Conservation (phyloP, 2,329 filamentous ascomycete genomes). For the Thermothelomyces thermophilus region DNA sequence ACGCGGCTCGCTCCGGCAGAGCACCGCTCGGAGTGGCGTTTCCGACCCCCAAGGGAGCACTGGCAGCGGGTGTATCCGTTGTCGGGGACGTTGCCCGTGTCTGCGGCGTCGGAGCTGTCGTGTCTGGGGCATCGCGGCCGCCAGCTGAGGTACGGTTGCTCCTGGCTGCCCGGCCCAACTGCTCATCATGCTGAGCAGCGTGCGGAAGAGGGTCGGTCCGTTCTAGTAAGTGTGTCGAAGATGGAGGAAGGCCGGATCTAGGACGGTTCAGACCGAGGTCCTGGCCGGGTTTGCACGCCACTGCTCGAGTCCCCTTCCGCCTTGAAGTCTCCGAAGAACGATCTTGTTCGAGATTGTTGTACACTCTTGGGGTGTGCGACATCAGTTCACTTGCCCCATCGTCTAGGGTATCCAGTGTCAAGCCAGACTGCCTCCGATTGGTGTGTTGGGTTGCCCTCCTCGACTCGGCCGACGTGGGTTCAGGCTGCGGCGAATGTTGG, state of each 20-base stretch:
- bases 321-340: neutral
- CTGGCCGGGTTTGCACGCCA: neutral
- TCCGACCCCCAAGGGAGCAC: neutral
- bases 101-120: no score
- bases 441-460: slow-evolving; percentile 11
- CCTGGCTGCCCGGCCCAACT: neutral
- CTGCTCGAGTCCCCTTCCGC: neutral
- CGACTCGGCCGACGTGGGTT: slow-evolving; percentile 7
- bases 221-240: neutral
- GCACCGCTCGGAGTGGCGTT: neutral
- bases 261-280: neutral
- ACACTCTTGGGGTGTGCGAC: neutral
- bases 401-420: neutral
- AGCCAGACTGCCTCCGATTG: neutral
- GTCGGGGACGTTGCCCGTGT: neutral
- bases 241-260: neutral
- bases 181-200: neutral
- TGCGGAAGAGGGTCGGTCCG: neutral
- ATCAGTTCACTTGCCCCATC: neutral
- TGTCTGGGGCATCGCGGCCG: neutral
- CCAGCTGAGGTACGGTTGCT: neutral
- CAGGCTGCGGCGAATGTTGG: neutral
- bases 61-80: neutral
- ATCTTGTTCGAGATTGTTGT: neutral
- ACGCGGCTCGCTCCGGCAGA: neutral